phyloP scores from a whole-genome alignment of 305 asterid genomes.

The Ilex paraguariensis region DNA sequence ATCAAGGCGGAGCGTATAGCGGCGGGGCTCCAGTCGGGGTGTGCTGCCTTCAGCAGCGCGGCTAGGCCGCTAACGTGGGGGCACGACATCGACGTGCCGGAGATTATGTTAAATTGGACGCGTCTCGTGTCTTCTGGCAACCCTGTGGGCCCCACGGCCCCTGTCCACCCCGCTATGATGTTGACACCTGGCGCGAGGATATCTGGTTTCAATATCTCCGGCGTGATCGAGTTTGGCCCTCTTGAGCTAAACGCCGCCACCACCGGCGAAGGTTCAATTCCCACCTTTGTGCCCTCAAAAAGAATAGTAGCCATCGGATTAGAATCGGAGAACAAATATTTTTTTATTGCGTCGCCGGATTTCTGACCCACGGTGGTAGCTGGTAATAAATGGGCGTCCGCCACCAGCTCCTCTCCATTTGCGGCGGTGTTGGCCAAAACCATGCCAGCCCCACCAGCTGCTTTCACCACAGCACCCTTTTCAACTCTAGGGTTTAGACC shows the following conservation, averaged over 20 bases:
- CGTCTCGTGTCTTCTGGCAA: conserved; percentile 64
- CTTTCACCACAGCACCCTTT: conserved; percentile 74
- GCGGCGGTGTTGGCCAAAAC: conserved; percentile 72
- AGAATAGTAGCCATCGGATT: conserved; percentile 64
- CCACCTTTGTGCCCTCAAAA: conserved; percentile 73
- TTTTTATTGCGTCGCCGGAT: conserved; percentile 45
- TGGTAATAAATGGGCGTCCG: conserved; percentile 86
- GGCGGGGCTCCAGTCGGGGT: conserved; percentile 92
- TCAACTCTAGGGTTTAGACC: conserved; percentile 71
- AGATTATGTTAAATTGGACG: conserved; percentile 78
- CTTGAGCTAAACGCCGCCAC: conserved; percentile 93
- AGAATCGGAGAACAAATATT: conserved; percentile 41
- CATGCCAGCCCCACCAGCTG: conserved; percentile 84
- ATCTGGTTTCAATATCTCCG: conserved; percentile 73
- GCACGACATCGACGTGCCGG: conserved; percentile 96
- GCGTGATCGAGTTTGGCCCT: conserved; percentile 77
- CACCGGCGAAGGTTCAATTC: conserved; percentile 80
- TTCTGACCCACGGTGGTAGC: conserved; percentile 69
- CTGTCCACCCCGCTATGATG: conserved; percentile 87
- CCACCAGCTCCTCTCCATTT: conserved; percentile 90
- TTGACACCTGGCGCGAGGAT: conserved; percentile 90
- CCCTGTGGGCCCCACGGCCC: conserved; percentile 74
- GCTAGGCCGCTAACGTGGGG: conserved; percentile 97
- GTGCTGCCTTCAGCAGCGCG: conserved; percentile 71
- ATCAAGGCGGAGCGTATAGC: conserved; percentile 87